Conservation (phyloP, 225 moss, liverwort and hornwort genomes). For the Climacium dendroides region DNA sequence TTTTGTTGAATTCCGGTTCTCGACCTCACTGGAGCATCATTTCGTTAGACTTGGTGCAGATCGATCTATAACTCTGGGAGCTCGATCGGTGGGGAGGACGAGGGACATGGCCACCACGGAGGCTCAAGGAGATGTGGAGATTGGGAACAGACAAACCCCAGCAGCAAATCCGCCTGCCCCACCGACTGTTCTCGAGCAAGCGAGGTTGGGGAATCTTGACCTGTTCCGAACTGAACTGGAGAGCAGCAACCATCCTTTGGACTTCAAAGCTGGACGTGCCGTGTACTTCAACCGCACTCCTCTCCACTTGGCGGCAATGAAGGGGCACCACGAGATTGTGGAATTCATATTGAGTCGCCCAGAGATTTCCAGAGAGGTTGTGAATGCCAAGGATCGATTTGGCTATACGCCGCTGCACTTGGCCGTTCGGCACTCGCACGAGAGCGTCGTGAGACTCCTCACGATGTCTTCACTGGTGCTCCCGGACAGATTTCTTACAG, state of each 20-base stretch:
- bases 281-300: neutral
- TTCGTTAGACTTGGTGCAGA: neutral
- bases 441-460: neutral
- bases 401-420: neutral
- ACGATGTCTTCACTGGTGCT: neutral
- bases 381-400: neutral
- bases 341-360: neutral
- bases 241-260: neutral
- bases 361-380: neutral
- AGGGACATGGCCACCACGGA: too few relatives aligned
- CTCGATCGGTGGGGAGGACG: neutral
- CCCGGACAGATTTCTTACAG: neutral
- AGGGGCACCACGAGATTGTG: neutral
- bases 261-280: neutral
- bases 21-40: neutral
- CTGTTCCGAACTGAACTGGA: too few relatives aligned
- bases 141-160: too few relatives aligned
- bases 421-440: neutral
- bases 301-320: neutral
- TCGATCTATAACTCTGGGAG: neutral
- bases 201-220: too few relatives aligned
- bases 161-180: neutral
- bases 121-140: too few relatives aligned
- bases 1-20: rapidly evolving
- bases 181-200: neutral